Evolutionary conservation across 2,329 filamentous ascomycete species (phyloP).

Genomic region (Arachnomyces sp.): DNA sequence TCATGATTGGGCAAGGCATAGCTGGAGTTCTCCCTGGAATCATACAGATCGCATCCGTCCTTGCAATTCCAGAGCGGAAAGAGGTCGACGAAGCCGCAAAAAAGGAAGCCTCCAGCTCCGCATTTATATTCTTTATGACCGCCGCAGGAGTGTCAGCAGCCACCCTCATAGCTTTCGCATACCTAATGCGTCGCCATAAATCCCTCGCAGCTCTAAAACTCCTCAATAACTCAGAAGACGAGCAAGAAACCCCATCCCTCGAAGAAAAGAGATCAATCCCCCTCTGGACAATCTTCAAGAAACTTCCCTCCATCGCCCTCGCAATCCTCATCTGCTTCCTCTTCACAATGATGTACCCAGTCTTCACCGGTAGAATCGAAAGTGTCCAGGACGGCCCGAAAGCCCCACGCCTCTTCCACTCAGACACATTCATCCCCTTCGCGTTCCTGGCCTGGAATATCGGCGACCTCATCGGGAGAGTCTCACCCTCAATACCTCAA

Average conservation of each 20-base stretch:
- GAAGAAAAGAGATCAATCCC: slow-evolving; percentile 42
- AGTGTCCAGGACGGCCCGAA: slow-evolving; percentile 36
- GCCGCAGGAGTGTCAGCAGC: slow-evolving; percentile 66
- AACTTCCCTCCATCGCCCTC: slow-evolving; percentile 69
- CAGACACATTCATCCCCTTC: slow-evolving; percentile 76
- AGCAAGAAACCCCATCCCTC: slow-evolving; percentile 22
- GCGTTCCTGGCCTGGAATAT: slow-evolving; percentile 90
- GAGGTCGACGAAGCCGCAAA: slow-evolving; percentile 22
- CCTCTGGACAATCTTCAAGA: slow-evolving; percentile 60
- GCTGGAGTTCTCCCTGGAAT: slow-evolving; percentile 84
- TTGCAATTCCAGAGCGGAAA: slow-evolving; percentile 50
- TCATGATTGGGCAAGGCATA: slow-evolving; percentile 90
- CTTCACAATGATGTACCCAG: slow-evolving; percentile 88
- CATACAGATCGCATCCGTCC: slow-evolving; percentile 75
- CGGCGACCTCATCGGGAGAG: slow-evolving; percentile 71
- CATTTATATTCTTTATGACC: slow-evolving; percentile 85
- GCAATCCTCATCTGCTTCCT: slow-evolving; percentile 73
- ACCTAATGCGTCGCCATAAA: slow-evolving; percentile 53
- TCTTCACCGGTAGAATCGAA: slow-evolving; percentile 67
- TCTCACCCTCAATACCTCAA: slow-evolving; percentile 54
- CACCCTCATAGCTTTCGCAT: slow-evolving; percentile 65
- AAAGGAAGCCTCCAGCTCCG: slow-evolving; percentile 50
- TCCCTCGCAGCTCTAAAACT: slow-evolving; percentile 25
- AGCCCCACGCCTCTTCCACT: slow-evolving; percentile 50
- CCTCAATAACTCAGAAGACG: slow-evolving; percentile 33